phyloP scores from a whole-genome alignment of 495 filamentous ascomycete genomes.

The Hypoxylon perforatum region DNA sequence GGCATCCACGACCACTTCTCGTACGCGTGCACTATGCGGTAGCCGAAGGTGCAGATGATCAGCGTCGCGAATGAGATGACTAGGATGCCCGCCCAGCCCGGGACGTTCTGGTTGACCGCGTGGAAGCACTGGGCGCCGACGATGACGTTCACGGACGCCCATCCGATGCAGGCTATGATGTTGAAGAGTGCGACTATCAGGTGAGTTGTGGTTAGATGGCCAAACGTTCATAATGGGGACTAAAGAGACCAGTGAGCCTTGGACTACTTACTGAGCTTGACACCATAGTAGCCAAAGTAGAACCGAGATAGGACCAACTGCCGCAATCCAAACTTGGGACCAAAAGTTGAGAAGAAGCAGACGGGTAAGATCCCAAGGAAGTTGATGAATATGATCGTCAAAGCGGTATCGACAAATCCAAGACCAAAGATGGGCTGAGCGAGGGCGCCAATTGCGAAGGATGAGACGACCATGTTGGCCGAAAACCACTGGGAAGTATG shows the following conservation, averaged over 20 bases:
- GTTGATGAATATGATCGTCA: conserved; percentile 84
- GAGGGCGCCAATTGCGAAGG: conserved; percentile 83
- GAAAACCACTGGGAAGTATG: conserved; percentile 73
- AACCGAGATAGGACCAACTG: conserved; percentile 89
- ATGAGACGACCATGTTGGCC: conserved; percentile 84
- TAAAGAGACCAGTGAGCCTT: too few relatives aligned
- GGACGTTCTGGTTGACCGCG: conserved; percentile 76
- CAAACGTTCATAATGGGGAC: background rate
- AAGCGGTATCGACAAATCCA: conserved; percentile 80
- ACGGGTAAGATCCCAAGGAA: conserved; percentile 77
- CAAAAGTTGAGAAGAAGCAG: conserved; percentile 84
- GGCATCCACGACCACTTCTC: conserved; percentile 86
- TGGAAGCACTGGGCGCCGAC: conserved; percentile 86
- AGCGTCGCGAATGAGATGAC: conserved; percentile 79
- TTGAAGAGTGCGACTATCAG: conserved; percentile 75
- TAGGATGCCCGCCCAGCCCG: conserved; percentile 80
- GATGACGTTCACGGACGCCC: conserved; percentile 80
- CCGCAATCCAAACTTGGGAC: conserved; percentile 79
- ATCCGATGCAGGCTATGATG: conserved; percentile 79
- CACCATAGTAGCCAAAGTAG: conserved; percentile 80
- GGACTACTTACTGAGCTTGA: conserved; percentile 71
- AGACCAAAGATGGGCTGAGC: conserved; percentile 73
- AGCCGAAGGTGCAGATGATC: conserved; percentile 78
- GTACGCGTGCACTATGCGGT: conserved; percentile 83
- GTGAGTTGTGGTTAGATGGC: conserved; percentile 18